Base-by-base conservation (phyloP, 2,329 filamentous ascomycete species). In the Pseudogymnoascus sp. region DNA sequence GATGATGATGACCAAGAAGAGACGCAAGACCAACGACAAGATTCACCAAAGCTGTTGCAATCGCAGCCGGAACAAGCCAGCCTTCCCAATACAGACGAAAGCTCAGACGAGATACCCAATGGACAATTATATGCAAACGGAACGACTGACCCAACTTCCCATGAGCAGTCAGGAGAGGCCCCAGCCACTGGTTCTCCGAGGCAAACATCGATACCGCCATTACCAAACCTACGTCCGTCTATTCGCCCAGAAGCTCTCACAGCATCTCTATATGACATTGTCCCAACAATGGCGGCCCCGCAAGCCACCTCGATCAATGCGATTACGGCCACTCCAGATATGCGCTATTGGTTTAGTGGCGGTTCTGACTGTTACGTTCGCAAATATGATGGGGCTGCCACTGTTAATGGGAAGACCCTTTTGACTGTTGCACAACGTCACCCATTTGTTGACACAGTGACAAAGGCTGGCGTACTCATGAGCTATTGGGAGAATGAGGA, bases 401-500 rank as follows among this genome's bases (percentile, higher is more conserved):
- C 94, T 4, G 92, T 95, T 67, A 99, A 99, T 71, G 91, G 91
- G 65, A 97, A 96, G 75, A 84, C 94, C 34, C 86, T 93, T 63
- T 78, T 99, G 68, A 99, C 94, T 0, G 94, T 99, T 5, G 94
- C 94, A 32, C 94, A 99, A 76, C 82, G 90, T 57, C 94, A 99
- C 71, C 94, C 94, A 0, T 99, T 97, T 69, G 94, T 99, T 39
- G 94, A 99, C 72, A 96, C 90, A 68, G 94, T 99, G 43, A 90
- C 91, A 61, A 99, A 99, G 74, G 92, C 93, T 2, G 94, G 92
- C 1, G 90, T 96, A 5, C 77, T 97, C 58, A 87, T 97, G 82
- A 96, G 90, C 59, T 99, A 99, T 73, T 99, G 94, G 94, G 94
- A 97, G 73, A 99, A 97, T 69, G 92, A 97, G 72, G 93, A 99